Evolutionary conservation across 2,329 filamentous ascomycete species (phyloP), one percentile per base, ranked within the genome.

Genomic region (Ophiocordyceps unilateralis): DNA sequence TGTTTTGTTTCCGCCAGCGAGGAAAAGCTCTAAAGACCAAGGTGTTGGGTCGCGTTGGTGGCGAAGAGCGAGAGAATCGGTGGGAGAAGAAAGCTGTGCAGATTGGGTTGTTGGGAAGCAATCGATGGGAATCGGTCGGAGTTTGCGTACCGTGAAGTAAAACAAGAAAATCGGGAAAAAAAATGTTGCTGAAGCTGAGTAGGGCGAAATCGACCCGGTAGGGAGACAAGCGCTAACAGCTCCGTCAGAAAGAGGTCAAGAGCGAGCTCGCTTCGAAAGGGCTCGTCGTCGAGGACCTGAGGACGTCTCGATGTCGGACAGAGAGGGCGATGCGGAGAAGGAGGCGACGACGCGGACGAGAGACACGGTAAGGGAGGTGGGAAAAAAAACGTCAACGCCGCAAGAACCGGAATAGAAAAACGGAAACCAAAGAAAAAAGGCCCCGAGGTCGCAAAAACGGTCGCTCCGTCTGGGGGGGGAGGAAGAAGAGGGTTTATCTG

Each of bases 321-420:
- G 39, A 39, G 21, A 34, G 40, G 32, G 36, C 30, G 38, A 23
- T 41, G 41, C 41, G 39, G 36, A 34, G 43, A 43, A 36, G 6
- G 32, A 36, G 32, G 17, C 9, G 45, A 44, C n/a, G 41, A 45
- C 19, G 42, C 15, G 41, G 40, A 39, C 14, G 43, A n/a, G n/a
- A 20, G 32, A 17, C n/a, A 17, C 7, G 17, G 32, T 9, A 17
- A 15, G 12, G 12, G 32, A 19, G n/a, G 17, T 26, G 19, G 19
- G 30, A 39, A 28, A 41, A 45, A 32, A 40, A 47, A 43, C 23
- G 37, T 42, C 37, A 41, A 43, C 30, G 41, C 21, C 39, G 28
- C 42, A 46, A 39, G 23, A 42, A 39, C 22, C 15, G 38, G 10
- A 43, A 43, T 28, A 7, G 17, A 17, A 19, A 20, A 36, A n/a